Evolutionary conservation across 176 grass and related monocot genomes (phyloP).

Genomic region (Musa beccarii): DNA sequence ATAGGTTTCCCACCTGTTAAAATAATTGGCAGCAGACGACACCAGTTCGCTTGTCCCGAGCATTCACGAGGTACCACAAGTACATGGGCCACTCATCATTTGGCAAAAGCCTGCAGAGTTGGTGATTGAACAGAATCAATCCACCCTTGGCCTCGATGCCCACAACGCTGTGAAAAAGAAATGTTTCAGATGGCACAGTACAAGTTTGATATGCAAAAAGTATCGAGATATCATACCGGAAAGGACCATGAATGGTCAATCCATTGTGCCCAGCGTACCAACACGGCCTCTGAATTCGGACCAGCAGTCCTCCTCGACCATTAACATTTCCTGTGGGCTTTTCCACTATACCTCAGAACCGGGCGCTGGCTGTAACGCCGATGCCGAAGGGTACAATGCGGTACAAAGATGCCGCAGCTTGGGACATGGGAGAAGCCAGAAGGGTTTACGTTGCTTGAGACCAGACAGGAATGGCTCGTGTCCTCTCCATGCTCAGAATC

Average conservation of each 20-base stretch:
- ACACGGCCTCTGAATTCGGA: background rate
- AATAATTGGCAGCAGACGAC: too few relatives aligned
- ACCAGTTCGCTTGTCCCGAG: background rate
- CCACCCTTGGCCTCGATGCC: background rate
- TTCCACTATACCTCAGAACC: too few relatives aligned
- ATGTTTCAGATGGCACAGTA: background rate
- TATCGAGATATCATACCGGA: background rate
- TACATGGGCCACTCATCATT: background rate
- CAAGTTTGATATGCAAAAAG: background rate
- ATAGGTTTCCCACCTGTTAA: too few relatives aligned
- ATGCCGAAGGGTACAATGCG: too few relatives aligned
- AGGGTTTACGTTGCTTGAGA: too few relatives aligned
- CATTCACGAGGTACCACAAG: background rate
- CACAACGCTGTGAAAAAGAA: background rate
- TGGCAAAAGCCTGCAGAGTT: background rate
- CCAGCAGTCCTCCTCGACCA: background rate
- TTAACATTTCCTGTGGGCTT: background rate
- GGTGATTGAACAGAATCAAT: background rate
- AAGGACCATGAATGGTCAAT: background rate
- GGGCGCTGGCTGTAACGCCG: too few relatives aligned
- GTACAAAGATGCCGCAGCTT: background rate
- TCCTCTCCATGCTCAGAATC: background rate
- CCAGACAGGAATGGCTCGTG: too few relatives aligned
- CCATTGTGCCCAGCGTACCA: background rate
- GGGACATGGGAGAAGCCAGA: background rate